These are phyloP conservation scores for Rhipidocladum racemiflorum DNA, from an alignment of 176 grass and related monocot genomes.

Conservation along the genomic window DNA sequence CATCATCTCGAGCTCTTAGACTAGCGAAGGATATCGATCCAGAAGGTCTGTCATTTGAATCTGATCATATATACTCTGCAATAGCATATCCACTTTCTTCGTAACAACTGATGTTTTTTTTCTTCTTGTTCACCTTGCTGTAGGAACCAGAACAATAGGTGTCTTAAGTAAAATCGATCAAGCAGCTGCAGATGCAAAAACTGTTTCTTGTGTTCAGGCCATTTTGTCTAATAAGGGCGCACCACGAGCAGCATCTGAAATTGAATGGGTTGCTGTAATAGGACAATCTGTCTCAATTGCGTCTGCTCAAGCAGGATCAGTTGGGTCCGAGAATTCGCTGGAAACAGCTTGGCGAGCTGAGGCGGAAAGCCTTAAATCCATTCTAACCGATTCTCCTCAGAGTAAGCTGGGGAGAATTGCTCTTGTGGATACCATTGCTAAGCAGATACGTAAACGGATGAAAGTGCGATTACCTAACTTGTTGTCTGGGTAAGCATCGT, in stretches of 20 bases:
- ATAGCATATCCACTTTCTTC: background rate
- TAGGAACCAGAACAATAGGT: slow-evolving; percentile 93
- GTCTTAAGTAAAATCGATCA: slow-evolving; percentile 95
- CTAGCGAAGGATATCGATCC: slow-evolving; percentile 88
- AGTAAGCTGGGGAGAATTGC: slow-evolving; percentile 85
- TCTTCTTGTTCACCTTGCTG: slow-evolving; percentile 37
- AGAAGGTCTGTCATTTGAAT: slow-evolving; percentile 64
- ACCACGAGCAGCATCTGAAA: slow-evolving; percentile 61
- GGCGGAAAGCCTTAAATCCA: slow-evolving; percentile 76
- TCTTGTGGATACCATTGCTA: slow-evolving; percentile 77
- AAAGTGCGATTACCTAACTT: slow-evolving; percentile 82
- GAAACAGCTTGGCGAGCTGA: slow-evolving; percentile 92
- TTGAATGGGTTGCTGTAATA: slow-evolving; percentile 81
- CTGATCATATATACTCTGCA: background rate
- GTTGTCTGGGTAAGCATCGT: slow-evolving; percentile 56
- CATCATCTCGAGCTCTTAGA: slow-evolving; percentile 86
- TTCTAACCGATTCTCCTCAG: slow-evolving; percentile 68
- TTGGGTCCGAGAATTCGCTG: slow-evolving; percentile 81
- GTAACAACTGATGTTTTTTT: slow-evolving; percentile 12
- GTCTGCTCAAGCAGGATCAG: slow-evolving; percentile 78
- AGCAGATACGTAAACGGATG: slow-evolving; percentile 88
- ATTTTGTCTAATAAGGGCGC: slow-evolving; percentile 69
- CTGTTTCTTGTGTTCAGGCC: slow-evolving; percentile 70
- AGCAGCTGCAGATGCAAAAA: slow-evolving; percentile 70
- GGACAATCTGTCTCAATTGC: slow-evolving; percentile 90